phyloP scores from a whole-genome alignment of 2,329 filamentous ascomycete genomes.

The Fusarium verticillioides region DNA sequence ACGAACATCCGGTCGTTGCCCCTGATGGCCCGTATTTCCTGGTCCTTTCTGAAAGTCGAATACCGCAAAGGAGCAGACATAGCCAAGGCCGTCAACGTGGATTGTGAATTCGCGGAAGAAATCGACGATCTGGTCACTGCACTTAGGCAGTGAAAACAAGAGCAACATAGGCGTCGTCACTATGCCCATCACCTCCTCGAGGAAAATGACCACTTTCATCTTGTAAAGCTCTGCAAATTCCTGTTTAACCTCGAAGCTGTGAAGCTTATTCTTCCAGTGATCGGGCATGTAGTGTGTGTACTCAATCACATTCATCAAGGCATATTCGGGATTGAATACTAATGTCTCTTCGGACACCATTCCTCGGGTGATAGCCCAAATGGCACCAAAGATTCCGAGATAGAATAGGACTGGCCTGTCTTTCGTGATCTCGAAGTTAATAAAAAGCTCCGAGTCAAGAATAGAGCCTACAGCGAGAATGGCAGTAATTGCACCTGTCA shows the following conservation, averaged over 20 bases:
- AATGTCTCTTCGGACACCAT: conserved; percentile 87
- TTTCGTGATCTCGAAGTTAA: conserved; percentile 90
- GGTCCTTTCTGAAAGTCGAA: conserved; percentile 94
- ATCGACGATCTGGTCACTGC: conserved; percentile 92
- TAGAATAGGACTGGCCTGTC: conserved; percentile 93
- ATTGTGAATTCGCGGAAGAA: conserved; percentile 99
- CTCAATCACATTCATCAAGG: conserved; percentile 87
- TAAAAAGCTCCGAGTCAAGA: conserved; percentile 89
- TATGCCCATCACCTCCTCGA: conserved; percentile 93
- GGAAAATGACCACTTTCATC: conserved; percentile 88
- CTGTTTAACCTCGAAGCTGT: conserved; percentile 90
- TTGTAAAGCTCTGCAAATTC: conserved; percentile 94
- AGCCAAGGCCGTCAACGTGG: conserved; percentile 94
- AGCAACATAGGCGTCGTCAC: conserved; percentile 91
- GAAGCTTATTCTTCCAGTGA: conserved; percentile 89
- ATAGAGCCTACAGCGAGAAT: conserved; percentile 86
- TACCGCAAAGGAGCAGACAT: conserved; percentile 96
- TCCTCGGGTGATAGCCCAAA: conserved; percentile 86
- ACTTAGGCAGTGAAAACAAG: conserved; percentile 85
- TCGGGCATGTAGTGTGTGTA: conserved; percentile 93
- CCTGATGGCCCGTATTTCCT: conserved; percentile 54
- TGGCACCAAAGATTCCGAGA: conserved; percentile 80
- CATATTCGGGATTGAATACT: conserved; percentile 92
- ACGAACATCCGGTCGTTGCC: conserved; percentile 70
- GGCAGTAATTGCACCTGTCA: conserved; percentile 86